Conservation (phyloP, 2,329 filamentous ascomycete genomes). For the Colletotrichum sp. region DNA sequence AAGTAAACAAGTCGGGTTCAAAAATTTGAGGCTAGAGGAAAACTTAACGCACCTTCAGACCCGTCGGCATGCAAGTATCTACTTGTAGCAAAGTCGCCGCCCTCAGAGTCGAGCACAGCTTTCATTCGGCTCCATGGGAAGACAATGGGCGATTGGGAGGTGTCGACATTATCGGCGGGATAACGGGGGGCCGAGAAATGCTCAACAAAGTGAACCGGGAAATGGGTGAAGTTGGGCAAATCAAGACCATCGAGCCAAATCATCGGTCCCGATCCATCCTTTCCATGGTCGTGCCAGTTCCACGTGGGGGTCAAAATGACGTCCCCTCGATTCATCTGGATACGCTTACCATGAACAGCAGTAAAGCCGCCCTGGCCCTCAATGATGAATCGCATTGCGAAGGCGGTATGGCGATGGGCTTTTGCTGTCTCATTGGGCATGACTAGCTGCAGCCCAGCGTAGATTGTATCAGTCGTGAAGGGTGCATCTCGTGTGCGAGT, state of each 20-base stretch:
- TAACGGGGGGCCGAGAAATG: slow-evolving; percentile 49
- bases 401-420: slow-evolving; percentile 58
- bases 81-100: slow-evolving; percentile 29
- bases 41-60: slow-evolving; percentile 27
- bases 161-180: slow-evolving; percentile 43
- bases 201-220: slow-evolving; percentile 59
- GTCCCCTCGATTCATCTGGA: slow-evolving; percentile 54
- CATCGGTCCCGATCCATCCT: slow-evolving; percentile 56
- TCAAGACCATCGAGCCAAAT: slow-evolving; percentile 63
- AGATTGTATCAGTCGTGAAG: slow-evolving; percentile 60
- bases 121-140: slow-evolving; percentile 56
- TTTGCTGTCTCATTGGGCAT: slow-evolving; percentile 57
- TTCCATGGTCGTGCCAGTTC: slow-evolving; percentile 63
- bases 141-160: slow-evolving; percentile 42
- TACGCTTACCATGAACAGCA: slow-evolving; percentile 53
- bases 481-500: slow-evolving; percentile 42
- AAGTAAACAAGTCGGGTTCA: background rate
- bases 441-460: slow-evolving; percentile 59
- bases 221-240: slow-evolving; percentile 52
- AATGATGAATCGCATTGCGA: slow-evolving; percentile 60
- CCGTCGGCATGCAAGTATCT: slow-evolving; percentile 38
- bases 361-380: slow-evolving; percentile 59
- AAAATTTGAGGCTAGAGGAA: background rate
- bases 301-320: slow-evolving; percentile 60
- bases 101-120: slow-evolving; percentile 37